phyloP scores from a whole-genome alignment of 2,329 filamentous ascomycete species.

The Leptographium procerum region DNA sequence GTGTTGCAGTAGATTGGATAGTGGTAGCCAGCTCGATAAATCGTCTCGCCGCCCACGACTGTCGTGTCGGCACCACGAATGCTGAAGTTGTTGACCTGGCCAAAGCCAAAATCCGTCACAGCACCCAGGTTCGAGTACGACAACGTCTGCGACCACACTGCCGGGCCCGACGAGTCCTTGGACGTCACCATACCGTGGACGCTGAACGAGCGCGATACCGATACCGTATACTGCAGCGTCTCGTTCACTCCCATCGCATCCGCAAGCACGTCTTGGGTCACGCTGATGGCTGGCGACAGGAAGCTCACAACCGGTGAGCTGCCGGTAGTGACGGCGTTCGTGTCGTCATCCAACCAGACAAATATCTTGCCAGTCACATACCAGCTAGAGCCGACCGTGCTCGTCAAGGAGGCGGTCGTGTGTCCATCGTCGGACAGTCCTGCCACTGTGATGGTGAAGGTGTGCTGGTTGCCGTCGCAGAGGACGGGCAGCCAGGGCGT shows the following conservation, averaged over 20 bases:
- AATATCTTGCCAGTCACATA: constrained; percentile 71
- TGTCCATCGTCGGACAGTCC: constrained; percentile 48
- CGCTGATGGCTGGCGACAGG: constrained; percentile 19
- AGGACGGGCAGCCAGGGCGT: constrained; percentile 63
- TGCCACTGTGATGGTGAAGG: constrained; percentile 54
- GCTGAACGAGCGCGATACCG: constrained; percentile 41
- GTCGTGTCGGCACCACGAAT: constrained; percentile 18
- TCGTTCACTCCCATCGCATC: constrained; percentile 42
- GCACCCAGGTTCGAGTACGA: constrained; percentile 41
- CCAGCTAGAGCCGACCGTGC: constrained; percentile 56
- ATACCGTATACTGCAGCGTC: constrained; percentile 46
- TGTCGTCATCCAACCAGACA: constrained; percentile 52
- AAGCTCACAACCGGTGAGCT: constrained; percentile 14
- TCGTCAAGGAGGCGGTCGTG: constrained; percentile 34
- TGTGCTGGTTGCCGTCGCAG: constrained; percentile 53
- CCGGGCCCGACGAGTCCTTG: constrained; percentile 22
- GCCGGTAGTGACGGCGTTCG: constrained; percentile 38
- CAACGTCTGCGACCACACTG: constrained; percentile 48
- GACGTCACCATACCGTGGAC: constrained; percentile 41
- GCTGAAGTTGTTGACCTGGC: constrained; percentile 30
- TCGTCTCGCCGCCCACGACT: background rate
- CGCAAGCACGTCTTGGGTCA: constrained; percentile 37
- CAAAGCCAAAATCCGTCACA: constrained; percentile 22
- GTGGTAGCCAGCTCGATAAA: constrained; percentile 30
- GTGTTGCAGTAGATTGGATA: constrained; percentile 53